These are phyloP conservation scores for Raffaelea deltoideospora DNA, from an alignment of 2,329 filamentous ascomycete genomes.

Conservation along the genomic window DNA sequence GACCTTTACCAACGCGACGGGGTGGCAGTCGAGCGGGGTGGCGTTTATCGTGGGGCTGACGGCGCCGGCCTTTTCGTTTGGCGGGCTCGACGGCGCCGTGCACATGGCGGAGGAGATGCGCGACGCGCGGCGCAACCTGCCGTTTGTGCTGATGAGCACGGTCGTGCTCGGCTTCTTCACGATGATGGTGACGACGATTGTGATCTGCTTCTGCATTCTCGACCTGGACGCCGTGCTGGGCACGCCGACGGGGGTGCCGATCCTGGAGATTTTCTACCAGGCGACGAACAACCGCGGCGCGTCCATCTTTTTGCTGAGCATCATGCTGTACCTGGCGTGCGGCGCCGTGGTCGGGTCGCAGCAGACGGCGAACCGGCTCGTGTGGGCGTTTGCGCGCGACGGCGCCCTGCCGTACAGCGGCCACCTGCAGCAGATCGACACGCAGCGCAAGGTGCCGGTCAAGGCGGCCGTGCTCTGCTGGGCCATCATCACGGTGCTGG, in stretches of 20 bases:
- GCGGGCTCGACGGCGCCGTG: constrained; percentile 30
- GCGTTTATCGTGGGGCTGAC: constrained; percentile 22
- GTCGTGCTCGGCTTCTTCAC: constrained; percentile 51
- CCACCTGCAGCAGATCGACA: background rate
- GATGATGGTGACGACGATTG: constrained; percentile 53
- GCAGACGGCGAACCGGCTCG: constrained; percentile 50
- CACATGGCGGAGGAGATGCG: constrained; percentile 37
- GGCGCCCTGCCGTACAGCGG: constrained; percentile 40
- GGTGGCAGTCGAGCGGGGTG: no score
- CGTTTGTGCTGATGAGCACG: constrained; percentile 57
- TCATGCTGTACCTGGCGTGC: constrained; percentile 51
- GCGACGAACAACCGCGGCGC: constrained; percentile 46
- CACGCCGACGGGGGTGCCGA: constrained; percentile 43
- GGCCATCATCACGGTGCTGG: background rate
- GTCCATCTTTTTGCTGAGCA: constrained; percentile 44
- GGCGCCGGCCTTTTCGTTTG: constrained; percentile 30
- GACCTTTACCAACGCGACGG: no score
- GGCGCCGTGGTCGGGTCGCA: constrained; percentile 54
- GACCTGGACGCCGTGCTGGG: constrained; percentile 39
- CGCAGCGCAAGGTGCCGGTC: background rate
- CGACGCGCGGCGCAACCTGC: constrained; percentile 41
- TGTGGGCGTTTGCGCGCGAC: constrained; percentile 57
- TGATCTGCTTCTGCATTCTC: constrained; percentile 53
- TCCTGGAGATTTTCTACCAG: constrained; percentile 46
- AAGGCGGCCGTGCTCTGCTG: background rate